phyloP scores from a whole-genome alignment of 129 eudicot genomes.

The Flaveria bidentis region DNA sequence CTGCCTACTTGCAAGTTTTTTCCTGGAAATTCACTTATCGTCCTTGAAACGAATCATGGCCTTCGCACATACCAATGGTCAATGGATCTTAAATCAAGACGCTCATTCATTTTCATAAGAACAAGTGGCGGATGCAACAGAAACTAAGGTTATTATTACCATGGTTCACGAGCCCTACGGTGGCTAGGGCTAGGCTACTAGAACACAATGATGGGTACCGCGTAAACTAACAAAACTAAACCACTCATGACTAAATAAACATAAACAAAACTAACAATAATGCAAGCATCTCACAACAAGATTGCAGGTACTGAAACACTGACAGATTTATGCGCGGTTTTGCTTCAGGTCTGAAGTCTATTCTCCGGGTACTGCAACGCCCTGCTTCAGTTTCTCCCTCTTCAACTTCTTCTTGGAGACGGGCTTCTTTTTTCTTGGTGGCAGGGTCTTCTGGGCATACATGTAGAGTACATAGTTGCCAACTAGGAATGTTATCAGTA shows the following conservation, averaged over 20 bases:
- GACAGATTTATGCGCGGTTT: constrained; percentile 15
- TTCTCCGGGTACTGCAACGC: constrained; percentile 97
- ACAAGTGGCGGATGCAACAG: neutral
- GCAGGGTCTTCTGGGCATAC: constrained; percentile 91
- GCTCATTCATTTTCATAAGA: constrained; percentile 1
- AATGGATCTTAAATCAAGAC: neutral
- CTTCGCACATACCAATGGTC: neutral
- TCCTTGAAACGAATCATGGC: neutral
- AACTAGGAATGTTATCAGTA: constrained; percentile 66
- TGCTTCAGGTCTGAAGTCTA: constrained; percentile 30
- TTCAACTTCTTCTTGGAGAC: constrained; percentile 98
- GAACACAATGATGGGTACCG: constrained; percentile 21
- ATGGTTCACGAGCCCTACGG: constrained; percentile 19
- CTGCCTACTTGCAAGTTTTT: neutral
- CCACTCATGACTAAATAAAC: constrained; percentile 38
- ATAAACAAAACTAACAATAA: constrained; percentile 29
- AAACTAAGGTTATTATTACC: constrained; percentile 25
- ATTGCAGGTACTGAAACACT: constrained; percentile 24
- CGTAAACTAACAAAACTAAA: constrained; percentile 36
- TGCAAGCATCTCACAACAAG: constrained; percentile 35
- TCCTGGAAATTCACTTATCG: neutral
- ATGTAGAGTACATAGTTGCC: constrained; percentile 81
- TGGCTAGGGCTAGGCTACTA: constrained; percentile 22
- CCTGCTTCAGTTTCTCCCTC: constrained; percentile 98
- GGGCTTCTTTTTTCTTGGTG: constrained; percentile 97